Conservation (phyloP, 2,329 filamentous ascomycete genomes). For the Diaporthe sp. region DNA sequence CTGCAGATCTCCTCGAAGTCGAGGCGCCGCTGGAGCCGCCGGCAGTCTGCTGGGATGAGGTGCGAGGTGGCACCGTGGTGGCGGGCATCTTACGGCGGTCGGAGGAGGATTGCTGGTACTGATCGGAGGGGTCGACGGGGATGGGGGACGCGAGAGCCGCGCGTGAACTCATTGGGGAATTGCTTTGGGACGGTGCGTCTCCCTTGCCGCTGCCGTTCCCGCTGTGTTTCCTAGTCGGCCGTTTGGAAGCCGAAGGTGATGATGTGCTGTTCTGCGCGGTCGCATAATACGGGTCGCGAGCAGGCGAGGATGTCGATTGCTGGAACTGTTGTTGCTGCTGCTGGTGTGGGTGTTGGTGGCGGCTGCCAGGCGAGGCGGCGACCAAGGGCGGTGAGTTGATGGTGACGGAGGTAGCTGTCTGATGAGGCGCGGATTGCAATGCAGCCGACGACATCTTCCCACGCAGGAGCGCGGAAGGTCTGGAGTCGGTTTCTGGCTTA, state of each 20-base stretch:
- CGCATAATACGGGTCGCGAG: slow-evolving; percentile 70
- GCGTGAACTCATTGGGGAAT: slow-evolving; percentile 63
- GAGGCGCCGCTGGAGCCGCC: slow-evolving; percentile 51
- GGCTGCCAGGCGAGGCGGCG: slow-evolving; percentile 60
- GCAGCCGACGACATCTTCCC: slow-evolving; percentile 73
- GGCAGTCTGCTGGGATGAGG: slow-evolving; percentile 74
- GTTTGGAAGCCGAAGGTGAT: slow-evolving; percentile 66
- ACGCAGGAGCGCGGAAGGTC: slow-evolving; percentile 45
- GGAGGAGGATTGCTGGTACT: slow-evolving; percentile 60
- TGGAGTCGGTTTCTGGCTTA: slow-evolving; percentile 28
- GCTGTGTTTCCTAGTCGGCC: slow-evolving; percentile 56
- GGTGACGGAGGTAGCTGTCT: slow-evolving; percentile 59
- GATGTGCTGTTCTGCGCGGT: slow-evolving; percentile 60
- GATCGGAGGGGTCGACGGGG: slow-evolving; percentile 53
- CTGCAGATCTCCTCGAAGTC: slow-evolving; percentile 59
- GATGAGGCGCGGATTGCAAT: slow-evolving; percentile 71
- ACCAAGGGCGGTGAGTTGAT: slow-evolving; percentile 62
- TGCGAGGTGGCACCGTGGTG: slow-evolving; percentile 84
- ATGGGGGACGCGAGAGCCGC: slow-evolving; percentile 59
- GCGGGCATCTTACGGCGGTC: slow-evolving; percentile 75
- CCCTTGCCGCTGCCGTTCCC: slow-evolving; percentile 38
- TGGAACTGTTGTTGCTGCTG: slow-evolving; percentile 31
- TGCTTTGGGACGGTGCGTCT: slow-evolving; percentile 48
- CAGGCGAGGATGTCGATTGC: slow-evolving; percentile 57
- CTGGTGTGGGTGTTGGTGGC: slow-evolving; percentile 56